Evolutionary conservation across 176 grass and related monocot genomes (phyloP).

Genomic region (Typha latifolia): DNA sequence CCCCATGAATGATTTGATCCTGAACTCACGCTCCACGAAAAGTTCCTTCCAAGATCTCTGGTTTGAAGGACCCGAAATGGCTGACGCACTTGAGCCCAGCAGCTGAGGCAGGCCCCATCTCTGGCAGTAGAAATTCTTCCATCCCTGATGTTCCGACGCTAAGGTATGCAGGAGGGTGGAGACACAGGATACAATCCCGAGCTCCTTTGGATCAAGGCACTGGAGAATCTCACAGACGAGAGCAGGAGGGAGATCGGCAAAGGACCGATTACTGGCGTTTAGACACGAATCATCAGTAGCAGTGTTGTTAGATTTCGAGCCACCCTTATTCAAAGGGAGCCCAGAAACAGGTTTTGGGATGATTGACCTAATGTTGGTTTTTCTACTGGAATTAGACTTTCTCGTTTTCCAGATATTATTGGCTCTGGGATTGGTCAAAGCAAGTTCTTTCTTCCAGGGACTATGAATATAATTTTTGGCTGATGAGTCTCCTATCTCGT

Average conservation of each 20-base stretch:
- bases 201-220: slow-evolving; percentile 75
- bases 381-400: slow-evolving; percentile 23
- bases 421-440: slow-evolving; percentile 10
- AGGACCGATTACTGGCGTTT: slow-evolving; percentile 26
- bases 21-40: slow-evolving; percentile 80
- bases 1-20: slow-evolving; percentile 71
- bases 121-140: slow-evolving; percentile 87
- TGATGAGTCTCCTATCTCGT: slow-evolving; percentile 39
- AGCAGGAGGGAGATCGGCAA: slow-evolving; percentile 54
- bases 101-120: slow-evolving; percentile 49
- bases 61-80: slow-evolving; percentile 2
- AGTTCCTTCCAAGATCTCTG: slow-evolving; percentile 65
- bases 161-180: slow-evolving; percentile 53
- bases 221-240: slow-evolving; percentile 77
- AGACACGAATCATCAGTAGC: slow-evolving; percentile 7
- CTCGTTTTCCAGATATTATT: background rate
- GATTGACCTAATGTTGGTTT: slow-evolving; percentile 21
- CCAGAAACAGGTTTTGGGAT: slow-evolving; percentile 22
- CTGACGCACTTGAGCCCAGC: background rate
- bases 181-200: slow-evolving; percentile 79
- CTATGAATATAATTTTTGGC: slow-evolving; percentile 21
- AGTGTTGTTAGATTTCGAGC: slow-evolving; percentile 21
- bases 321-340: slow-evolving; percentile 14
- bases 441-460: slow-evolving; percentile 19
- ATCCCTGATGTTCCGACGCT: slow-evolving; percentile 75